phyloP scores from a whole-genome alignment of 1,284 basidiomycete genomes.

The Phellinidium pouzarii region DNA sequence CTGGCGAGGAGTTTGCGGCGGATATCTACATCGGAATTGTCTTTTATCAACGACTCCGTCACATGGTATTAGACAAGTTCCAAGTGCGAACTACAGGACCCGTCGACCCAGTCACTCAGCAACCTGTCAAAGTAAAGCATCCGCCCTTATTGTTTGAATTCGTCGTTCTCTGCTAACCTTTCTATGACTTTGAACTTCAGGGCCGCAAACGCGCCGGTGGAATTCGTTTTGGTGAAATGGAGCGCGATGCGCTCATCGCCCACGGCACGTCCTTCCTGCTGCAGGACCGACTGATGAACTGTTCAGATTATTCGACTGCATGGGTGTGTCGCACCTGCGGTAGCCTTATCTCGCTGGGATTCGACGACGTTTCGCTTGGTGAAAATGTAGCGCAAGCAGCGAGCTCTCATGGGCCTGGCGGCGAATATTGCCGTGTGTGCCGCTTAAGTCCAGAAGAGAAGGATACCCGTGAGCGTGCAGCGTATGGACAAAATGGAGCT shows the following conservation, averaged over 20 bases:
- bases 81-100: conserved; percentile 98
- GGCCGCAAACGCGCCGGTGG: conserved; percentile 98
- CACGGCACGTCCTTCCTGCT: conserved; percentile 98
- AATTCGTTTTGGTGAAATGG: conserved; percentile 99
- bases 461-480: conserved; percentile 48
- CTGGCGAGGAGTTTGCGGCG: conserved; percentile 95
- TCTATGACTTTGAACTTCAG: conserved; percentile 34
- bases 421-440: conserved; percentile 92
- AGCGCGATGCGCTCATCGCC: conserved; percentile 96
- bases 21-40: conserved; percentile 99
- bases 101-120: conserved; percentile 91
- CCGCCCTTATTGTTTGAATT: conserved; percentile 13
- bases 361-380: conserved; percentile 75
- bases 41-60: conserved; percentile 96
- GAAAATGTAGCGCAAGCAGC: conserved; percentile 37
- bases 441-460: conserved; percentile 60
- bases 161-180: conserved; percentile 3
- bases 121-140: conserved; percentile 87
- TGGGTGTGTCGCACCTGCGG: conserved; percentile 98
- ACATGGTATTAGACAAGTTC: conserved; percentile 99
- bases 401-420: conserved; percentile 55
- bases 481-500: conserved; percentile 39
- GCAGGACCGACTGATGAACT: conserved; percentile 99
- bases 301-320: conserved; percentile 97
- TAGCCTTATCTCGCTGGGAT: conserved; percentile 90